These are phyloP conservation scores for Hypoxylon sp. DNA, from an alignment of 2,329 filamentous ascomycete genomes.

Conservation along the genomic window DNA sequence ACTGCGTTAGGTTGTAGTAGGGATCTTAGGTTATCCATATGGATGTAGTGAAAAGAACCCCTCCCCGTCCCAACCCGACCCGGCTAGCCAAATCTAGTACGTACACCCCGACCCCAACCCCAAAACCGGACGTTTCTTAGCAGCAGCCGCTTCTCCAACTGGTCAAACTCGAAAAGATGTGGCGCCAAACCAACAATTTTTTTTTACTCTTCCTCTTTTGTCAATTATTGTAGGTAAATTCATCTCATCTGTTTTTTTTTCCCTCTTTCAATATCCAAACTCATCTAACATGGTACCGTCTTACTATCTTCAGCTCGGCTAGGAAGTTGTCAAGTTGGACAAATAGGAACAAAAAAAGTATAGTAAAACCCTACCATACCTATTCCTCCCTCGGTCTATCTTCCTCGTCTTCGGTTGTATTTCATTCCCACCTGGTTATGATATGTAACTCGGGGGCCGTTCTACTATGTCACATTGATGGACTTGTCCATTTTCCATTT, in stretches of 20 bases:
- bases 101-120: conserved; percentile 33
- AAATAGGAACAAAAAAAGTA: conserved; percentile 8
- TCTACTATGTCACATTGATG: conserved; percentile 37
- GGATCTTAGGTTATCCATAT: conserved; percentile 5
- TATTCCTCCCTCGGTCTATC: conserved; percentile 36
- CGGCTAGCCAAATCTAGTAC: conserved; percentile 39
- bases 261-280: neutral
- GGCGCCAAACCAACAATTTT: conserved; percentile 34
- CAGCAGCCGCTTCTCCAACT: conserved; percentile 39
- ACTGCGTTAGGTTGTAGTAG: too few species aligned
- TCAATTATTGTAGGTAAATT: conserved; percentile 2
- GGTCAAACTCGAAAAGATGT: conserved; percentile 33
- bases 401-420: conserved; percentile 36
- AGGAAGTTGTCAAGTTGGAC: conserved; percentile 6
- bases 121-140: conserved; percentile 39
- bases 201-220: conserved; percentile 2
- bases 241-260: conserved; percentile 13
- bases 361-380: conserved; percentile 18
- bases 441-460: conserved; percentile 29
- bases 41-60: conserved; percentile 27
- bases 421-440: conserved; percentile 26
- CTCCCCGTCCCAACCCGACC: conserved; percentile 9
- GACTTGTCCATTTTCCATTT: conserved; percentile 8
- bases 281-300: conserved; percentile 4
- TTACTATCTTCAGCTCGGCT: neutral